Evolutionary conservation across 331 rosid species (phyloP), one percentile per base, ranked within the genome.

Genomic region (Stylosanthes scabra): DNA sequence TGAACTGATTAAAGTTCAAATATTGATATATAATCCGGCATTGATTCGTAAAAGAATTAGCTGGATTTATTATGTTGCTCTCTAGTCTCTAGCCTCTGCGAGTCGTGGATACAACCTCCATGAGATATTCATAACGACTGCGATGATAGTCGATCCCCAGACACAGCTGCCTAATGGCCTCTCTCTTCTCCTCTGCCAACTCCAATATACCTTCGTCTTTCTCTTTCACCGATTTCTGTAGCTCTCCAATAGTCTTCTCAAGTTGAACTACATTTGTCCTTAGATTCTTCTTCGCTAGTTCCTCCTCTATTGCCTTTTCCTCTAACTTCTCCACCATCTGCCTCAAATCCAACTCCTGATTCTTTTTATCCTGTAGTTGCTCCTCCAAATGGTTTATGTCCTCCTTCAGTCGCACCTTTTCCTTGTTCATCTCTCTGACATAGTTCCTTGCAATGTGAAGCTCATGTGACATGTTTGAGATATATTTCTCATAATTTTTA

Each of bases 131-230:
- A 66, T 66, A 86, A 55, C 93, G 89, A 63, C 83, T 70, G n/a
- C 94, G 91, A 62, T 94, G 97, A 82, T 95, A 87, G 66, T 94
- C 99, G 44, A 91, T 84, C 89, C 89, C 84, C 27, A 91, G 9
- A 82, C 97, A 91, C 59, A 94, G 91, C 66, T 94, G 97, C 86
- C 97, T 81, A 16, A 94, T 94, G 62, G 93, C 99, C 66, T 94
- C 97, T 68, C 89, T 82, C 86, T 94, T 91, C 88, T 94, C 97
- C 84, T 94, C 96, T 47, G 86, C 87, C 76, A 89, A 52, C 11
- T 65, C 77, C 84, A 86, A 8, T 3, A 91, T 83, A 6, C 86
- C 87, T 13, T 84, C 80, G 9, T 87, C 88, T 80, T 88, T 89
- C 83, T 80, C 93, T 80, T 87, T 87, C 82, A 87, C 71, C 85